These are phyloP conservation scores for Pelargonium cotyledonis DNA, from an alignment of 441 rosid genomes.

Conservation along the genomic window DNA sequence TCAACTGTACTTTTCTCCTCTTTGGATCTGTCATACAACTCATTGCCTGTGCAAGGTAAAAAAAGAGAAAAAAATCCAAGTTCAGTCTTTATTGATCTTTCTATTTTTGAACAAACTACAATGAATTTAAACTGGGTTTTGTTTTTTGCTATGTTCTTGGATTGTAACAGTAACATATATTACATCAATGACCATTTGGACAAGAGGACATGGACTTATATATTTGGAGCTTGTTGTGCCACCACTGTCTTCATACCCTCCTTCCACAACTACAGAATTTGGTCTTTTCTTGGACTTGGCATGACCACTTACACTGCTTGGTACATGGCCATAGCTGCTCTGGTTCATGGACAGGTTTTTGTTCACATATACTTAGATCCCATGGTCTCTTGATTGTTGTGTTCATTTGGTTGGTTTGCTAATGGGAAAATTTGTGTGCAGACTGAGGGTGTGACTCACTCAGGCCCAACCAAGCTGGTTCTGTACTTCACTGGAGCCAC, in stretches of 20 bases:
- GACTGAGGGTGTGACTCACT: not conserved
- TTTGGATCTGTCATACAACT: not conserved
- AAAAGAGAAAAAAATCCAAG: not conserved
- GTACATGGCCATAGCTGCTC: not conserved
- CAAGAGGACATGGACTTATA: not conserved
- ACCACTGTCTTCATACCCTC: not conserved
- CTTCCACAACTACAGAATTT: no score
- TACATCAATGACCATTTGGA: not conserved
- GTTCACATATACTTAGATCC: not conserved
- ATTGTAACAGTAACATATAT: not conserved
- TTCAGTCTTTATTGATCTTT: no score
- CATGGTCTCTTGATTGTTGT: not conserved
- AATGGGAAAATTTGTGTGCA: not conserved
- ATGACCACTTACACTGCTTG: slow-evolving; percentile 1
- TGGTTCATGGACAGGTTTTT: not conserved
- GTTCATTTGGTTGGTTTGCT: not conserved
- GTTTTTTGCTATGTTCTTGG: not conserved
- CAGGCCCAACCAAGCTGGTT: not conserved
- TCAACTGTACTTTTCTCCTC: not conserved
- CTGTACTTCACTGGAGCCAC: not conserved
- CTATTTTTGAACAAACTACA: not conserved
- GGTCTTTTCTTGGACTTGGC: not conserved
- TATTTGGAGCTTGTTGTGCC: not conserved
- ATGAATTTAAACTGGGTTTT: not conserved
- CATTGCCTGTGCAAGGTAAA: not conserved